Evolutionary conservation across 768 basidiomycete genomes (phyloP), one percentile per base, ranked within the genome.

Genomic region (Lactarius psammicola): DNA sequence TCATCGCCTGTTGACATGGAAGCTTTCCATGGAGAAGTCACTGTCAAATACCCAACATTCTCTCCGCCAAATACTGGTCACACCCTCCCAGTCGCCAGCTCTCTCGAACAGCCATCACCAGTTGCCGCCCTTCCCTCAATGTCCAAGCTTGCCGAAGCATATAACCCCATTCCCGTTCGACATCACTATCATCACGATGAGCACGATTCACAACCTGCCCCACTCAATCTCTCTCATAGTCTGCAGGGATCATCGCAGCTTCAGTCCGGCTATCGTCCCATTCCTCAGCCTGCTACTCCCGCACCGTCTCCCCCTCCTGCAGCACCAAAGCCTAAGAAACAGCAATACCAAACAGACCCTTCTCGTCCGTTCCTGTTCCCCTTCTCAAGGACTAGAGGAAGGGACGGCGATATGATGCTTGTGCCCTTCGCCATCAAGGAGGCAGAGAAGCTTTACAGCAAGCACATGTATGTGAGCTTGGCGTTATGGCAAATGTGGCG

Each of bases 291-390:
- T 1, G 84, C 87, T 15, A 98, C 95, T 4, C 95, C 95, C 7
- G 94, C 94, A 30, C 94, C 95, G 2, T 87, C 93, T 0, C 95
- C 95, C 0, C 92, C 92, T 58, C 65, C 66, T 0, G 81, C 85
- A 8, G 84, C 86, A 38, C 91, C 87, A 2, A 98, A 96, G 73
- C 94, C 92, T 11, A 99, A 99, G 80, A 98, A 98, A 75, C 96
- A 96, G 74, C 94, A 96, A 74, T 99, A 94, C 75, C 97, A 98
- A 74, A 99, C 97, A 0, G 97, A 99, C 76, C 97, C 95, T 74
- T 87, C 79, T 55, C 83, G 92, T 15, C 96, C 97, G 1, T 99
- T 98, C 75, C 78, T 98, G 66, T 95, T 99, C 75, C 97, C 97
- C 0, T 99, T 97, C 74, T 92, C 94, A 7, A 84, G 87, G n/a